Percentiles rank a stretch among this genome's conserved stretches.
Evolutionary conservation across 495 filamentous ascomycete genomes (phyloP).

Genomic region (Penicillium flavigenum): DNA sequence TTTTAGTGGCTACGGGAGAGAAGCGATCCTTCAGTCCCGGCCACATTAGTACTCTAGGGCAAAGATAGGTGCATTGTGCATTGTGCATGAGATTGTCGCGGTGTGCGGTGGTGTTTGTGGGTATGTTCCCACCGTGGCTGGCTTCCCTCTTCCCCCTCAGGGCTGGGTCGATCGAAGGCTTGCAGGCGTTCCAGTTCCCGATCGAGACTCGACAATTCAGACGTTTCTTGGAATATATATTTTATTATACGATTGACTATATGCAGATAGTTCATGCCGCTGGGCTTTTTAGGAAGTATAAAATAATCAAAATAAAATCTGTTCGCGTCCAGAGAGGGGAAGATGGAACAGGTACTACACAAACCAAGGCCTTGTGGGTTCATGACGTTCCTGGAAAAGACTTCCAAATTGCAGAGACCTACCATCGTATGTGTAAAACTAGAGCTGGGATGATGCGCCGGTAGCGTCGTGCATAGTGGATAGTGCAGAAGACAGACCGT

Average conservation of each 20-base stretch:
- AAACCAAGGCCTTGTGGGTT: neutral
- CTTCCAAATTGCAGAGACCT: neutral
- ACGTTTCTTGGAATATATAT: neutral
- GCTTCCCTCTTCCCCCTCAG: slow-evolving; percentile 6
- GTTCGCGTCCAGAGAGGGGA: neutral
- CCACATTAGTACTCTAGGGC: slow-evolving; percentile 15
- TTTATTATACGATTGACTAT: neutral
- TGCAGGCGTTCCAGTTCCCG: neutral
- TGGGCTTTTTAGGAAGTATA: neutral
- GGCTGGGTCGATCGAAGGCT: slow-evolving; percentile 7
- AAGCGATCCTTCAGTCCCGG: slow-evolving; percentile 16
- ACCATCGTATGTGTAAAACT: neutral
- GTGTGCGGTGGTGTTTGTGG: neutral
- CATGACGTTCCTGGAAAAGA: neutral
- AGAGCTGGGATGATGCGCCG: neutral
- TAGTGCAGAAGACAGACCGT: neutral
- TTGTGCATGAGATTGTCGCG: neutral
- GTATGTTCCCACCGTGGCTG: slow-evolving; percentile 4
- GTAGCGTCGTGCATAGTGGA: slow-evolving; percentile 10
- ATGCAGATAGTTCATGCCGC: neutral
- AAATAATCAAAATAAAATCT: neutral
- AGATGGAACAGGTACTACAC: slow-evolving; percentile 7
- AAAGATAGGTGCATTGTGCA: neutral
- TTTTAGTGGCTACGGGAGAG: slow-evolving; percentile 9
- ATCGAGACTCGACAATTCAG: neutral